Base-by-base conservation (phyloP, 805 yeast genomes). In the Cyberlindnera mrakii region DNA sequence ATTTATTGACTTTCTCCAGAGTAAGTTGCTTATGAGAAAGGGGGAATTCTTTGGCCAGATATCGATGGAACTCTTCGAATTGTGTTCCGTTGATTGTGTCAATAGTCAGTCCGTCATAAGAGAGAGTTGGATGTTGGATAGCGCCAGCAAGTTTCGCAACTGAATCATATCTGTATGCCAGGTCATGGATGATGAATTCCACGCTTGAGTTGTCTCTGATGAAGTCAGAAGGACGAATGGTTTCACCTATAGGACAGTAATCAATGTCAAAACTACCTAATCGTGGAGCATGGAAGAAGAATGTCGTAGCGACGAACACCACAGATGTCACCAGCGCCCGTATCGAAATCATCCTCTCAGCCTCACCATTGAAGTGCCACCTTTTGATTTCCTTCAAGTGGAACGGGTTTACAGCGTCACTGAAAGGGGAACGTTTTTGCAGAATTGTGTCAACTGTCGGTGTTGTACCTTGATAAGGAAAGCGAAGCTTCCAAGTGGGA, bases 21-120 rank as follows among this genome's bases (percentile, higher is more conserved):
- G 70, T 65, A 41, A 80, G 63, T 11, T 66, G 55, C 17, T 63
- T 46, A 48, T 74, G 74, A 4, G 76, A 70, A 23, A 63, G 48
- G 0, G 90, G 87, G 60, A 80, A 85, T 5, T 76, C 64, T 10
- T 60, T 48, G 40, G 68, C 67, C 45, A 85, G 64, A 54, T 74
- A 82, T 3, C 61, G 55, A 50, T 80, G 85, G 45, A 85, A 74
- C 7, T 66, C 36, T 4, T 37, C 39, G 41, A 53, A 53, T 1
- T 33, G 37, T 3, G 41, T 25, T 46, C 52, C 52, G 2, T 43
- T 43, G 30, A 63, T 66, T 4, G 77, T 75, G 20, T 63, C 63
- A 1, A 63, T 69, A 5, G 32, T 32, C 4, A 52, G 52, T 16
- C 13, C 23, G 35, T 49, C 53, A n/a, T 35, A 29, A 2, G 46